Percentiles rank a stretch among this genome's conserved stretches.
Conservation (phyloP, 2,329 filamentous ascomycete genomes). For the Ceratocystis huliohia region DNA sequence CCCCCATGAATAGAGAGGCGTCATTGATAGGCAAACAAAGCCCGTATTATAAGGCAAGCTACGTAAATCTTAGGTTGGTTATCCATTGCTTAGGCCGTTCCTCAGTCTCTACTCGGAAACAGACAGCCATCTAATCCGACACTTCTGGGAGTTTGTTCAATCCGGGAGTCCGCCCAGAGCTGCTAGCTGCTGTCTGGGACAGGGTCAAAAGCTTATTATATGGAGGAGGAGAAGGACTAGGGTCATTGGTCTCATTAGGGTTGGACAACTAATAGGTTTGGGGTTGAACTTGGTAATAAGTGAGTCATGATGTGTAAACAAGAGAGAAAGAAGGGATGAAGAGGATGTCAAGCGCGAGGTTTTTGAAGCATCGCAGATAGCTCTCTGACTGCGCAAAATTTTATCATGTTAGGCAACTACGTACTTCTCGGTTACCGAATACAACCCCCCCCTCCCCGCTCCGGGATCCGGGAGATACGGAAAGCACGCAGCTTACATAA, state of each 20-base stretch:
- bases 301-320: not conserved
- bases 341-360: too few species aligned
- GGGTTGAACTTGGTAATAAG: not conserved
- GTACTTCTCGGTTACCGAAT: not conserved
- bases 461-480: conserved; percentile 6
- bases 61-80: too few species aligned
- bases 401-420: not conserved
- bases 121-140: too few species aligned
- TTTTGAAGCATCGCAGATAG: too few species aligned
- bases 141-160: not conserved
- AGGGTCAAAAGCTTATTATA: not conserved
- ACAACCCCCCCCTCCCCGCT: conserved; percentile 3
- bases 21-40: too few species aligned
- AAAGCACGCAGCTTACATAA: conserved; percentile 8
- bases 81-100: too few species aligned
- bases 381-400: too few species aligned
- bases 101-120: too few species aligned
- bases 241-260: not conserved
- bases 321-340: not conserved
- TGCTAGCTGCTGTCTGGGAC: not conserved
- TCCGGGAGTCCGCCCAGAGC: not conserved
- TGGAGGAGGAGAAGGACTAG: not conserved
- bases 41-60: too few species aligned
- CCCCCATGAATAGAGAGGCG: too few species aligned
- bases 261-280: not conserved